Evolutionary conservation across 2,329 filamentous ascomycete species (phyloP), one percentile per base, ranked within the genome.

Genomic region (Fusarium graminum): DNA sequence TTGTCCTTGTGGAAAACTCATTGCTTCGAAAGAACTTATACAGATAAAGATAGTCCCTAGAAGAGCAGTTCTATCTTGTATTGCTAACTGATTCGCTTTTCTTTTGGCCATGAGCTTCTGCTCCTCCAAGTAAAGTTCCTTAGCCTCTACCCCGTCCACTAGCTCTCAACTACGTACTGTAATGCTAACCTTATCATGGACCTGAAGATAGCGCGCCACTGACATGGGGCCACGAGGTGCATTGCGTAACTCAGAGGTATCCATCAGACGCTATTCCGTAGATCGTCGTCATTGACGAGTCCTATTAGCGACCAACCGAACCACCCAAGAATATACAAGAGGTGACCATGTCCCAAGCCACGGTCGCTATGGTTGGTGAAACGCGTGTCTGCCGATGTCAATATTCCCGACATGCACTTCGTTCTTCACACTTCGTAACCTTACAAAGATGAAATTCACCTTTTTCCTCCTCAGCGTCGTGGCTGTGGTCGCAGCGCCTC

Each of bases 361-460:
- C 10, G 4, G 39, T 44, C 22, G 26, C n/a, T n/a, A 5, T 13
- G 22, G 17, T 38, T 38, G 22, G 22, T 22, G n/a, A 19, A 38
- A 30, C 39, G 17, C 38, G 13, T 32, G 29, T 30, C 17, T 32
- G 29, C 26, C 17, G 34, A 36, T 34, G 22, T 29, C 30, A 13
- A n/a, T 11, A 10, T 7, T 19, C 19, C 12, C n/a, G 54, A 34
- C 4, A 32, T 42, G 39, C 29, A 22, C 22, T 22, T n/a, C 7
- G 17, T 38, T 9, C 34, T 8, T 29, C 16, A 7, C 19, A 14
- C 4, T 29, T 39, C n/a, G 19, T 5, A 25, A 41, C 11, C 51
- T 12, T 12, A 14, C 25, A 19, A 36, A 56, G 14, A 74, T 74
- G 72, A 74, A 46, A 46, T 29, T 71, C 7, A 17, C 26, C 12